Percentiles rank a stretch among this genome's conserved stretches.
phyloP scores from a whole-genome alignment of 2,329 filamentous ascomycete genomes.

The Dothistroma septosporum region DNA sequence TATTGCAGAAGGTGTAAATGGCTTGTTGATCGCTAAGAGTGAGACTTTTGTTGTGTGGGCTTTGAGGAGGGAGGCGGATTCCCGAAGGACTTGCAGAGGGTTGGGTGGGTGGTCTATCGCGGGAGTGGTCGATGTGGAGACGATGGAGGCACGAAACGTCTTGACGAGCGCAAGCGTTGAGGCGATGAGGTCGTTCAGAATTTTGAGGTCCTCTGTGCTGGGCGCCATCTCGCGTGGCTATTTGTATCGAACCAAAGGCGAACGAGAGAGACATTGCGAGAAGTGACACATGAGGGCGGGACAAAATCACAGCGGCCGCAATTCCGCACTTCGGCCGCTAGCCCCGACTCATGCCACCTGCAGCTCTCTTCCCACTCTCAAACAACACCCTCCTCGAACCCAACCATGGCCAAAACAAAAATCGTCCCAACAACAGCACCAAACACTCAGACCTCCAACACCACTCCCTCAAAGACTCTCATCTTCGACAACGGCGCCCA shows the following conservation, averaged over 20 bases:
- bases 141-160: slow-evolving; percentile 31
- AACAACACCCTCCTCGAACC: slow-evolving; percentile 5
- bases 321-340: background rate
- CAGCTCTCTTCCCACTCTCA: slow-evolving; percentile 2
- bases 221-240: slow-evolving; percentile 26
- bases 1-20: slow-evolving; percentile 77
- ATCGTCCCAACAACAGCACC: slow-evolving; percentile 1
- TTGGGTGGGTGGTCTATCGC: slow-evolving; percentile 40
- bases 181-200: slow-evolving; percentile 29
- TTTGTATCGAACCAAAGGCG: background rate
- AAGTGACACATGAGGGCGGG: background rate
- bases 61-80: slow-evolving; percentile 68
- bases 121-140: slow-evolving; percentile 18
- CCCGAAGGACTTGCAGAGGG: slow-evolving; percentile 64
- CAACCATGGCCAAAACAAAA: slow-evolving; percentile 16
- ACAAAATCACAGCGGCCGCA: background rate
- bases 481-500: slow-evolving; percentile 91
- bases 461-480: slow-evolving; percentile 53
- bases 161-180: slow-evolving; percentile 32
- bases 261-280: background rate
- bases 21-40: slow-evolving; percentile 78
- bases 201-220: slow-evolving; percentile 20
- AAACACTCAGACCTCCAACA: slow-evolving; percentile 12
- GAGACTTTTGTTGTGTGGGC: slow-evolving; percentile 85
- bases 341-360: background rate